These are phyloP conservation scores for Zasmidium angulare DNA, from an alignment of 2,329 filamentous ascomycete genomes.

Conservation along the genomic window DNA sequence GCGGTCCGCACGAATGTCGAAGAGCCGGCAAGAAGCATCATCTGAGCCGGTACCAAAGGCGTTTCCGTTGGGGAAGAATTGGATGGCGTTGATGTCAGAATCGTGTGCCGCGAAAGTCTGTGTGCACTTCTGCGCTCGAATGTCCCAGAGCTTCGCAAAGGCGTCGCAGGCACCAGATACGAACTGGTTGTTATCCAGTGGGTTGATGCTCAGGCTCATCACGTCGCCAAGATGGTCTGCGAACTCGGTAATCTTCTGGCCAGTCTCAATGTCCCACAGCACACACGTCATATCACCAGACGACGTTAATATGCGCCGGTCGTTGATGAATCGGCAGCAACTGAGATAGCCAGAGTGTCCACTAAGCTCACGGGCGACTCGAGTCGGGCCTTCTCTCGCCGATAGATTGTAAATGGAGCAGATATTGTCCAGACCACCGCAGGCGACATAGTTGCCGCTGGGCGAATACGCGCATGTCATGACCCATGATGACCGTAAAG, in stretches of 20 bases:
- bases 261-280: slow-evolving; percentile 99
- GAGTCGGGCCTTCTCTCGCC: slow-evolving; percentile 92
- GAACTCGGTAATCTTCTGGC: slow-evolving; percentile 95
- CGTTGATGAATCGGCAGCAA: slow-evolving; percentile 98
- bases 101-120: slow-evolving; percentile 98
- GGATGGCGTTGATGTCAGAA: slow-evolving; percentile 98
- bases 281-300: slow-evolving; percentile 99
- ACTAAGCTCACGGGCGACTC: slow-evolving; percentile 91
- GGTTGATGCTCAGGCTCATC: slow-evolving; percentile 99
- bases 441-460: slow-evolving; percentile 96
- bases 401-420: slow-evolving; percentile 99
- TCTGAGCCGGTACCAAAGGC: slow-evolving; percentile 98
- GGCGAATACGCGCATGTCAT: slow-evolving; percentile 99
- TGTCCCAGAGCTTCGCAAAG: slow-evolving; percentile 98
- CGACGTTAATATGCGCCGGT: slow-evolving; percentile 94
- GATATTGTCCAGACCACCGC: slow-evolving; percentile 98
- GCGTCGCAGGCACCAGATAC: slow-evolving; percentile 99
- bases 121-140: slow-evolving; percentile 94
- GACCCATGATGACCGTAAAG: slow-evolving; percentile 96
- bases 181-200: slow-evolving; percentile 98
- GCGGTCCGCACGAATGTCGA: slow-evolving; percentile 94
- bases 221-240: slow-evolving; percentile 97
- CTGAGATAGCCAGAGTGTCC: slow-evolving; percentile 96
- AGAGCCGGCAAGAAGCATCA: slow-evolving; percentile 93
- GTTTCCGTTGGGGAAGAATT: slow-evolving; percentile 98